Conservation (phyloP, 805 yeast species). For the Barnettozyma californica region DNA sequence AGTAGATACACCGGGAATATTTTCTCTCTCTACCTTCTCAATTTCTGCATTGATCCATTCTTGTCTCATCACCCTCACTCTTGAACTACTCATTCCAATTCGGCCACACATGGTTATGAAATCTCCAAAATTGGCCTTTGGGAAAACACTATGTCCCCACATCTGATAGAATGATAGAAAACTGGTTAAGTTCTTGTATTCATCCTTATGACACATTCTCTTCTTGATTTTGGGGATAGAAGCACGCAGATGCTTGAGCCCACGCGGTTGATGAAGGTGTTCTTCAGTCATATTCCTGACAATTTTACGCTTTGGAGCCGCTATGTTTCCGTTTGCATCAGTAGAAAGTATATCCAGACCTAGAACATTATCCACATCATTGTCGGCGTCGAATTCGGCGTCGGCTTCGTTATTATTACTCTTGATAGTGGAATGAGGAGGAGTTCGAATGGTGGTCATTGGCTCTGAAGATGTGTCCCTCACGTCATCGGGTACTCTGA, state of each 20-base stretch:
- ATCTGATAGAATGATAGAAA: conserved; percentile 56
- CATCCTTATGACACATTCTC: conserved; percentile 32
- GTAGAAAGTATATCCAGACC: conserved; percentile 7
- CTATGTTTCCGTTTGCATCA: not conserved
- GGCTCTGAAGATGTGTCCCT: not conserved
- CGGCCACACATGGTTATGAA: conserved; percentile 50
- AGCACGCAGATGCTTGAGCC: conserved; percentile 48
- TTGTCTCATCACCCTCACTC: conserved; percentile 38
- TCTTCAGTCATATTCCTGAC: conserved; percentile 42
- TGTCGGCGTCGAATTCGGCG: not conserved
- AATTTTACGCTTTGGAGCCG: not conserved
- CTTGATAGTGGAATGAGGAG: not conserved
- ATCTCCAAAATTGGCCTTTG: conserved; percentile 74
- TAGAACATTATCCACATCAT: conserved; percentile 8
- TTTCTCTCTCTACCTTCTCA: conserved; percentile 8
- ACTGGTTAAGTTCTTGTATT: conserved; percentile 42
- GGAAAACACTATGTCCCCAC: conserved; percentile 74
- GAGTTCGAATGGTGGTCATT: not conserved
- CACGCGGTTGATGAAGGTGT: conserved; percentile 44
- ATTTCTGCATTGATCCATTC: conserved; percentile 35
- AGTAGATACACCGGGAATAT: conserved; percentile 3
- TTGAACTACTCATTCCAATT: conserved; percentile 40
- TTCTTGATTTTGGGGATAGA: conserved; percentile 25
- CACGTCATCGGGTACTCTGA: not conserved
- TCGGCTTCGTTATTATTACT: not conserved